Percentiles rank a stretch among this genome's conserved stretches.
phyloP scores from a whole-genome alignment of 225 moss, liverwort and hornwort genomes.

The Marchantia polymorpha region DNA sequence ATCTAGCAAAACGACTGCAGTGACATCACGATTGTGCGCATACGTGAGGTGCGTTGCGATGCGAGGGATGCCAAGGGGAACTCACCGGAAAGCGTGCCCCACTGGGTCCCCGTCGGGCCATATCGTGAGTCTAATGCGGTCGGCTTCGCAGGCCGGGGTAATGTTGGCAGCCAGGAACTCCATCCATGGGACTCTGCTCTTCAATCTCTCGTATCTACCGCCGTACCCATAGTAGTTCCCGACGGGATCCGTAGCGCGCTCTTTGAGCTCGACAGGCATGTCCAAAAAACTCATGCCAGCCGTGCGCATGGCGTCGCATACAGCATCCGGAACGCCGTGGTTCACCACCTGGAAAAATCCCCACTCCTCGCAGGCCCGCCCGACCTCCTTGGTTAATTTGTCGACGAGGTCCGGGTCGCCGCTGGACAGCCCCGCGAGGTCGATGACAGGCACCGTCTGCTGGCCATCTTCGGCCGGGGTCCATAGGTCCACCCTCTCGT shows the following conservation, averaged over 20 bases:
- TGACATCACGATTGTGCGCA: not conserved
- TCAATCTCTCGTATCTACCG: constrained; percentile 41
- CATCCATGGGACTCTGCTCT: constrained; percentile 46
- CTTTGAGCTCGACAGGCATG: constrained; percentile 42
- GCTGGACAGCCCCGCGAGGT: constrained; percentile 35
- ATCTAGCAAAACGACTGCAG: not conserved
- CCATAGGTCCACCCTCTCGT: constrained; percentile 49
- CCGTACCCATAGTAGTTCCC: constrained; percentile 41
- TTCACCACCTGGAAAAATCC: constrained; percentile 47
- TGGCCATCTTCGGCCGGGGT: constrained; percentile 39
- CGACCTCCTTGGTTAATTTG: constrained; percentile 28
- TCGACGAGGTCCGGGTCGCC: constrained; percentile 25
- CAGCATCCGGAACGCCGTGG: constrained; percentile 34
- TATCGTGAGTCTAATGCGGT: constrained; percentile 28
- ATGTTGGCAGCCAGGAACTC: constrained; percentile 42
- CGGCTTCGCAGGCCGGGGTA: constrained; percentile 35
- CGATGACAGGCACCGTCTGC: constrained; percentile 37
- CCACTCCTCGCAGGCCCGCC: constrained; percentile 37
- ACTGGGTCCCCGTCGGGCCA: constrained; percentile 34
- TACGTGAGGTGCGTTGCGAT: too few relatives aligned
- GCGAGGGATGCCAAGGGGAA: not conserved
- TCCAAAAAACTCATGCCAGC: constrained; percentile 35
- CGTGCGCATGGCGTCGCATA: constrained; percentile 30
- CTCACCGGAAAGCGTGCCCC: constrained; percentile 35
- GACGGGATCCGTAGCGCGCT: constrained; percentile 34